Conservation (phyloP, 768 basidiomycete species). For the Lactifluus hygrophoroides region DNA sequence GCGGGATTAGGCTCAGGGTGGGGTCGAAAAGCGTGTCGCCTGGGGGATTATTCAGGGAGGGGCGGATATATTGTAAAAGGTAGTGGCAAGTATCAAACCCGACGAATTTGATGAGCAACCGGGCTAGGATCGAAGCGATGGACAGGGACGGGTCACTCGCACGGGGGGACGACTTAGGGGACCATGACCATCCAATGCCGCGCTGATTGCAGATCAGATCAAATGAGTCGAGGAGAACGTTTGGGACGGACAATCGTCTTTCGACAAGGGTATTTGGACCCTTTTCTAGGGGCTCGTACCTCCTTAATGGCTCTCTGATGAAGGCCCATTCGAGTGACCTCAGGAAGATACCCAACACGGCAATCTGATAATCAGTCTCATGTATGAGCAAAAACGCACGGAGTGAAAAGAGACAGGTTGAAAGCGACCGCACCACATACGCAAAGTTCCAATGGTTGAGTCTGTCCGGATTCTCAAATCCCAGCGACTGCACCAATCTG, state of each 20-base stretch:
- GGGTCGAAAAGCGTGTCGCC: conserved; percentile 11
- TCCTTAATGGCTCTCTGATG: neutral
- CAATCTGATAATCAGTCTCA: neutral
- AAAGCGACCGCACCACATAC: conserved; percentile 4
- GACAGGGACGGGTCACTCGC: neutral
- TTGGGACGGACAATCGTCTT: neutral
- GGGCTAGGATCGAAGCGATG: neutral
- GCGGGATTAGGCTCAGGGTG: neutral
- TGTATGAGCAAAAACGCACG: too few species aligned
- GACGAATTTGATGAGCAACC: neutral
- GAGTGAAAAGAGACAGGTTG: neutral
- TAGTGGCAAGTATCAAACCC: neutral
- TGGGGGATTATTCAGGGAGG: neutral
- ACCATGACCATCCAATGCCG: conserved; percentile 18
- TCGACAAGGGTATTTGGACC: neutral
- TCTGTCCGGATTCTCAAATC: neutral
- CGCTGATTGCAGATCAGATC: conserved; percentile 12
- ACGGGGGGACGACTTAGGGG: neutral
- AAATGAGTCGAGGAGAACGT: conserved; percentile 10
- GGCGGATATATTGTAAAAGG: neutral
- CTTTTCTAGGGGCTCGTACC: neutral
- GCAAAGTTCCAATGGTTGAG: conserved; percentile 3
- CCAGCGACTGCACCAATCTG: neutral
- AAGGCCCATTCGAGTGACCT: conserved; percentile 12
- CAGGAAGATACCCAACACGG: neutral